Percentiles rank a stretch among this genome's conserved stretches.
Conservation (phyloP, 371 early-diverging fungal species). For the Mortierella sp. region DNA sequence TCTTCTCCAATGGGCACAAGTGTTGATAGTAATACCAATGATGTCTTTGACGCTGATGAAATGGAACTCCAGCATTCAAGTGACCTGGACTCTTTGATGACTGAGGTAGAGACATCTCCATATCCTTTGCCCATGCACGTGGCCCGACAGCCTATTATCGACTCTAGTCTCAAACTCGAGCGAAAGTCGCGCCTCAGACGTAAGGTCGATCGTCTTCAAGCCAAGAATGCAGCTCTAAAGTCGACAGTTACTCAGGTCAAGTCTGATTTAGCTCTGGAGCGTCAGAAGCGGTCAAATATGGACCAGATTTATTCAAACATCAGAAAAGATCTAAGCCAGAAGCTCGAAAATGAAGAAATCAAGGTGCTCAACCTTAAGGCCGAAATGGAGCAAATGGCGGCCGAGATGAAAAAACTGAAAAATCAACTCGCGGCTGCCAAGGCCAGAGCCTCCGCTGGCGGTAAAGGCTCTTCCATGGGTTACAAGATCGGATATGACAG, state of each 20-base stretch:
- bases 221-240: constrained; percentile 33
- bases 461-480: constrained; percentile 10
- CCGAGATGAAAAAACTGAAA: constrained; percentile 37
- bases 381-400: constrained; percentile 32
- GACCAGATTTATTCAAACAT: constrained; percentile 39
- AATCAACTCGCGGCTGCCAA: constrained; percentile 15
- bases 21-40: constrained; percentile 21
- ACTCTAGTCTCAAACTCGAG: constrained; percentile 8
- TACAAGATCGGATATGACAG: constrained; percentile 41
- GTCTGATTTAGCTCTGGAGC: constrained; percentile 37
- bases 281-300: constrained; percentile 32
- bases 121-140: background rate
- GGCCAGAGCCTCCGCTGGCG: background rate
- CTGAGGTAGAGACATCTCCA: background rate
- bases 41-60: constrained; percentile 27
- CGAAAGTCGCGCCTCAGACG: constrained; percentile 30
- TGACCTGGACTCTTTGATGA: constrained; percentile 20
- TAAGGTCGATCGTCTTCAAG: constrained; percentile 24
- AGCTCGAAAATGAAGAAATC: constrained; percentile 35
- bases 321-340: constrained; percentile 34
- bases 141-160: background rate
- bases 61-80: constrained; percentile 26
- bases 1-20: constrained; percentile 29
- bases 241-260: constrained; percentile 28
- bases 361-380: constrained; percentile 23